Conservation (phyloP, 163 green algal species). For the Volvox carteri region DNA sequence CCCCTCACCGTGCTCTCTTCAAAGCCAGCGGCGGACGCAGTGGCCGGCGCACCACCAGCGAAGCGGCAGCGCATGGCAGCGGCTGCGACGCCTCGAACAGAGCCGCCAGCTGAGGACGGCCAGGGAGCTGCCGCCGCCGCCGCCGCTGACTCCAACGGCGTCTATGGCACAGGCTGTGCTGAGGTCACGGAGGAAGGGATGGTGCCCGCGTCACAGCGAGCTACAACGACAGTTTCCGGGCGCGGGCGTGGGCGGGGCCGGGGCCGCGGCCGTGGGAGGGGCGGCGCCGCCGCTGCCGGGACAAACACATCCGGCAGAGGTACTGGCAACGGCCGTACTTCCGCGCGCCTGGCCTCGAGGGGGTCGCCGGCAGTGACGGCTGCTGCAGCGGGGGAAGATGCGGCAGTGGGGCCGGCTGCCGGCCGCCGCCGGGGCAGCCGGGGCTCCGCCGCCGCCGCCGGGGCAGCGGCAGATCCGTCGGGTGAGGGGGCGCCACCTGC, state of each 20-base stretch:
- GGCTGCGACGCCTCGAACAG: background rate
- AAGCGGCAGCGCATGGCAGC: conserved; percentile 43
- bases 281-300: background rate
- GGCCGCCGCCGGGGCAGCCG: conserved; percentile 1
- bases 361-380: background rate
- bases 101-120: background rate
- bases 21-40: background rate
- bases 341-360: background rate
- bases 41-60: background rate
- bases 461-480: background rate
- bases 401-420: background rate
- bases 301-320: background rate
- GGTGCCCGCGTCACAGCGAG: background rate
- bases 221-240: background rate
- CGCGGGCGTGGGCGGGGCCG: background rate
- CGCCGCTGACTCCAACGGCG: background rate
- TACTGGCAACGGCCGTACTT: background rate
- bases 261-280: conserved; percentile 14
- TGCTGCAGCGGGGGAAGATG: background rate
- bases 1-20: conserved; percentile 34
- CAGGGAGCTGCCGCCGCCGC: background rate
- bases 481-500: background rate
- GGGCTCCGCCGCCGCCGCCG: background rate
- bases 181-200: background rate
- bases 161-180: background rate